Conservation (phyloP, 805 yeast genomes). For the Hanseniaspora osmophila region DNA sequence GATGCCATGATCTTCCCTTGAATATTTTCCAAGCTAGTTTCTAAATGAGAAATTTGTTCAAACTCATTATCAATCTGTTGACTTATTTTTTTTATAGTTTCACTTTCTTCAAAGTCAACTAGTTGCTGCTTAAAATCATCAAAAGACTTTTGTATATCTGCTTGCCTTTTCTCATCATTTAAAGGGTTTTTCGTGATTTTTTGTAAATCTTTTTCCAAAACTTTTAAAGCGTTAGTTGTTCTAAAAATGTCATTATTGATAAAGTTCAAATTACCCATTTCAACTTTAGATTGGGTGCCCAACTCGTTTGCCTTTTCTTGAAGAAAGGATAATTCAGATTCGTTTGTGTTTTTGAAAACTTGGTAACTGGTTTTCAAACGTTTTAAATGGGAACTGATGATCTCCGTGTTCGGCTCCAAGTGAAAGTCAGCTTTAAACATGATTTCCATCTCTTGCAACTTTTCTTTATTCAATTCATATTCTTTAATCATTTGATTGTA, state of each 20-base stretch:
- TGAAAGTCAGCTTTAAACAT: neutral
- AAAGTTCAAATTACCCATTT: neutral
- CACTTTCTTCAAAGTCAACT: constrained; percentile 18
- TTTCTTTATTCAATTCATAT: constrained; percentile 10
- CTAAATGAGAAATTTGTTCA: constrained; percentile 22
- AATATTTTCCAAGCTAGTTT: constrained; percentile 36
- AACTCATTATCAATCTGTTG: constrained; percentile 20
- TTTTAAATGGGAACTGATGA: neutral
- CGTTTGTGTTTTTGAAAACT: neutral
- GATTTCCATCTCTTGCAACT: constrained; percentile 4
- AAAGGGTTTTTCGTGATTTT: constrained; percentile 27
- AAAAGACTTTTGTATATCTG: constrained; percentile 14
- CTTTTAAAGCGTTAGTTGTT: constrained; percentile 15
- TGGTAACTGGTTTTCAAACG: neutral
- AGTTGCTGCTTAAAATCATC: constrained; percentile 14
- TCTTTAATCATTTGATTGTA: constrained; percentile 21
- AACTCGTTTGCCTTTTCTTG: neutral
- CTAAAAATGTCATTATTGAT: neutral
- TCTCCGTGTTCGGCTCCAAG: neutral
- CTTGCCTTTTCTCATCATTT: constrained; percentile 20
- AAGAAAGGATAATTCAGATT: neutral
- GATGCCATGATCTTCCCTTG: constrained; percentile 35
- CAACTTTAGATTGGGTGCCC: neutral
- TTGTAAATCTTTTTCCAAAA: constrained; percentile 25
- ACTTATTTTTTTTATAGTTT: constrained; percentile 13